phyloP scores from a whole-genome alignment of 495 filamentous ascomycete species.

The Hypoxylon lenormandii region DNA sequence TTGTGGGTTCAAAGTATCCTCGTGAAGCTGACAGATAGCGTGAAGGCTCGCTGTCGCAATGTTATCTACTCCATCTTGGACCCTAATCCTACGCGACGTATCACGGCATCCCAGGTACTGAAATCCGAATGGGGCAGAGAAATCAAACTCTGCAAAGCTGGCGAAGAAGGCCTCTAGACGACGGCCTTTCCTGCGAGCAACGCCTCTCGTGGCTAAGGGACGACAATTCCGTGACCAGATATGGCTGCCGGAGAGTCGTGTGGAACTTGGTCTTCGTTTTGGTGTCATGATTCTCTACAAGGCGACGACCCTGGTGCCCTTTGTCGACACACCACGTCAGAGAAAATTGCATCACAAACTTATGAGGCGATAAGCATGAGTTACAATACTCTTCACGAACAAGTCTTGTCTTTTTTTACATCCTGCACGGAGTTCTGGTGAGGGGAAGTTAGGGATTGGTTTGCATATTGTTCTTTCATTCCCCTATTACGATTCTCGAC shows the following conservation, averaged over 20 bases:
- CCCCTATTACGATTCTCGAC: constrained; percentile 34
- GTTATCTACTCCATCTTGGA: constrained; percentile 99
- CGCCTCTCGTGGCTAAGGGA: constrained; percentile 14
- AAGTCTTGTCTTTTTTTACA: constrained; percentile 16
- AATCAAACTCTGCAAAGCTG: constrained; percentile 94
- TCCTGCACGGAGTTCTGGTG: constrained; percentile 44
- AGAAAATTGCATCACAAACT: constrained; percentile 10
- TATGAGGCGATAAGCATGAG: constrained; percentile 12
- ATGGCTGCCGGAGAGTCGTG: not conserved
- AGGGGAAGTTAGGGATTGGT: constrained; percentile 35
- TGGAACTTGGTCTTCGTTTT: constrained; percentile 20
- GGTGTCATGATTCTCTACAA: constrained; percentile 23
- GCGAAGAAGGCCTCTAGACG: constrained; percentile 81
- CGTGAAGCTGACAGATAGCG: constrained; percentile 41
- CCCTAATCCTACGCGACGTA: constrained; percentile 89
- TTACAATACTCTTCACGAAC: constrained; percentile 20
- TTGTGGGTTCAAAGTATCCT: constrained; percentile 2
- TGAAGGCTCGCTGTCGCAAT: constrained; percentile 92
- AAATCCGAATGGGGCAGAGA: constrained; percentile 98
- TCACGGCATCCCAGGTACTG: constrained; percentile 94
- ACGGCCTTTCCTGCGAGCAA: constrained; percentile 19
- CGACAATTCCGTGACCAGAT: constrained; percentile 4
- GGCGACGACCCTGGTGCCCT: constrained; percentile 36
- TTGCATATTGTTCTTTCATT: constrained; percentile 41
- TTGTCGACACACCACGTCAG: constrained; percentile 3